These are phyloP conservation scores for Didymella pomorum DNA, from an alignment of 2,329 filamentous ascomycete species.

Conservation along the genomic window DNA sequence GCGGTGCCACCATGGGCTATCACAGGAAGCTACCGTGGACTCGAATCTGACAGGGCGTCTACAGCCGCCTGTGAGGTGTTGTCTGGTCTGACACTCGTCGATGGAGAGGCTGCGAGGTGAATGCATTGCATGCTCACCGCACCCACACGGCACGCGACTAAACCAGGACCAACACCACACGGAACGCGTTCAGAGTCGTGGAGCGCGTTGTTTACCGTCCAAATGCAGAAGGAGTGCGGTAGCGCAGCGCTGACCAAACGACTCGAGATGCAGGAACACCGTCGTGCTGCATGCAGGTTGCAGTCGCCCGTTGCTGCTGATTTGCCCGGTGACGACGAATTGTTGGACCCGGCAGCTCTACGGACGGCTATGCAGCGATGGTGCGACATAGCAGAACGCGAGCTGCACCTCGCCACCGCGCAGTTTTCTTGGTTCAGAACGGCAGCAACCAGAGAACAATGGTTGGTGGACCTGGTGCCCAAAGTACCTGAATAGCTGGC, in stretches of 20 bases:
- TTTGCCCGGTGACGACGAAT: constrained; percentile 40
- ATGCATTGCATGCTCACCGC: constrained; percentile 26
- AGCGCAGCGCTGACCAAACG: constrained; percentile 28
- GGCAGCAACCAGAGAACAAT: constrained; percentile 6
- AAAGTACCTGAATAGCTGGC: constrained; percentile 17
- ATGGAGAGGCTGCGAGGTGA: constrained; percentile 23
- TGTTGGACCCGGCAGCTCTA: constrained; percentile 30
- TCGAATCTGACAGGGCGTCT: constrained; percentile 24
- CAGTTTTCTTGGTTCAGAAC: constrained; percentile 13
- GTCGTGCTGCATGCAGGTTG: constrained; percentile 26
- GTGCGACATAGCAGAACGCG: constrained; percentile 44
- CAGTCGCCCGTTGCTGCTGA: constrained; percentile 38
- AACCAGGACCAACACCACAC: constrained; percentile 12
- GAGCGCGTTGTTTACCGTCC: constrained; percentile 25
- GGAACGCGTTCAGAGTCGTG: constrained; percentile 12
- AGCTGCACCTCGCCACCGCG: constrained; percentile 37
- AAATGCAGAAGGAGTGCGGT: constrained; percentile 23
- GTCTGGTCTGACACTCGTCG: constrained; percentile 16
- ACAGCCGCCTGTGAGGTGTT: constrained; percentile 28
- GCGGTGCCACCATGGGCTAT: constrained; percentile 40
- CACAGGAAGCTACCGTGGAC: constrained; percentile 26
- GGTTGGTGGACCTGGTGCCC: constrained; percentile 34
- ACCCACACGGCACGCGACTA: constrained; percentile 2
- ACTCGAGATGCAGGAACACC: constrained; percentile 41
- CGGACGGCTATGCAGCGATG: constrained; percentile 37